Conservation (phyloP, 495 filamentous ascomycete species). For the Talaromyces proteolyticus region DNA sequence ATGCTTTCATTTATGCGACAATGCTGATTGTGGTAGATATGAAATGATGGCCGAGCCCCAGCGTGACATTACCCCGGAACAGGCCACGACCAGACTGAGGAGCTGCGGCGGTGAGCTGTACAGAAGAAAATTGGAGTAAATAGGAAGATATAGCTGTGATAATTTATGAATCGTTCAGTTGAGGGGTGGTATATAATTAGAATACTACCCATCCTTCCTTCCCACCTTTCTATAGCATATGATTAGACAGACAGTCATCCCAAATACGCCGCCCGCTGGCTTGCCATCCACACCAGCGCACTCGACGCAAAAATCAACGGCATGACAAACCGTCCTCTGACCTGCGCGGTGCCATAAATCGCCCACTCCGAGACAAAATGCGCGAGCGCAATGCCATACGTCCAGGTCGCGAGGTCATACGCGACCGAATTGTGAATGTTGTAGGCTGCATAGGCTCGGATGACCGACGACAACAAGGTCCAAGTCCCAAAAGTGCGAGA, state of each 20-base stretch:
- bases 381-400: constrained; percentile 67
- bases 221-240: no score
- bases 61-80: constrained; percentile 95
- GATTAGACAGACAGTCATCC: no score
- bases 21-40: constrained; percentile 44
- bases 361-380: constrained; percentile 84
- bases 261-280: constrained; percentile 45
- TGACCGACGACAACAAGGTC: constrained; percentile 68
- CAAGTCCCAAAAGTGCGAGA: constrained; percentile 88
- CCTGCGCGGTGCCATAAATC: constrained; percentile 63
- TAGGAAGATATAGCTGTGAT: neutral
- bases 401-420: constrained; percentile 76
- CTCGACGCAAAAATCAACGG: constrained; percentile 67
- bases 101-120: constrained; percentile 77
- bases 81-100: constrained; percentile 76
- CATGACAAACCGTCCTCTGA: constrained; percentile 61
- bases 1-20: neutral
- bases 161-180: no score
- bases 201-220: no score
- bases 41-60: constrained; percentile 96
- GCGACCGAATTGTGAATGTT: constrained; percentile 62
- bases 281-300: constrained; percentile 76
- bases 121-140: constrained; percentile 53
- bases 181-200: no score
- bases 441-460: constrained; percentile 84